Evolutionary conservation across 2,329 filamentous ascomycete genomes (phyloP), one percentile per base, ranked within the genome.

Genomic region (Colletotrichum sp.): DNA sequence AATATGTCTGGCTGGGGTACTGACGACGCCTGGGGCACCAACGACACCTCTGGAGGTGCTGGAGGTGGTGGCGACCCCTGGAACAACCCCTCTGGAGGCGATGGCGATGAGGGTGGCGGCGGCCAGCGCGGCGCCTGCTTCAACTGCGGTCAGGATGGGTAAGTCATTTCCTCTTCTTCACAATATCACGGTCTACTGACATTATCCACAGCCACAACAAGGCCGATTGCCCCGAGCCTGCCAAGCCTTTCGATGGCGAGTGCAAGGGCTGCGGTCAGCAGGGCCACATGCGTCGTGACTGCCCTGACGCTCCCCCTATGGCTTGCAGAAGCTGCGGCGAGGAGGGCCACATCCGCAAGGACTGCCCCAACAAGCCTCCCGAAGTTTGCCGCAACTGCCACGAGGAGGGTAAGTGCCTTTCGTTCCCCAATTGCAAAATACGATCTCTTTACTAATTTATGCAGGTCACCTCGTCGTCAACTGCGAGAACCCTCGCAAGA

Each of bases 351-450:
- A 84, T 91, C 80, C 86, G 90, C 67, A 88, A 89, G 32, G 92
- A 94, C 70, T 96, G 94, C 78, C 93, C 93, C 2, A 83, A 88
- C 3, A 91, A 90, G 78, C 88, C 89, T 8, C 86, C 92, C 1
- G 83, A 85, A 78, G 73, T 87, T 12, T 94, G 93, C 83, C 87
- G 87, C 68, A 93, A 94, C 80, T 95, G 93, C 80, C 85, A 89
- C 36, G 83, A 91, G 77, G 88, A 91, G 80, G 92, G 92, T 91
- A 81, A 78, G 84, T 79, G 19, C 27, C 22, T 16, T 16, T 30
- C 28, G 15, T 44, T 32, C 34, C 25, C 19, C 28, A 22, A 32
- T n/a, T 28, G 34, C 34, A 12, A 19, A 36, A 16, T 67, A 22
- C 60, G 34, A 32, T 63, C 9, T 32, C 32, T 44, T 71, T 78